phyloP scores from a whole-genome alignment of 352 stramenopile genomes.

The Globisporangium paddicum region DNA sequence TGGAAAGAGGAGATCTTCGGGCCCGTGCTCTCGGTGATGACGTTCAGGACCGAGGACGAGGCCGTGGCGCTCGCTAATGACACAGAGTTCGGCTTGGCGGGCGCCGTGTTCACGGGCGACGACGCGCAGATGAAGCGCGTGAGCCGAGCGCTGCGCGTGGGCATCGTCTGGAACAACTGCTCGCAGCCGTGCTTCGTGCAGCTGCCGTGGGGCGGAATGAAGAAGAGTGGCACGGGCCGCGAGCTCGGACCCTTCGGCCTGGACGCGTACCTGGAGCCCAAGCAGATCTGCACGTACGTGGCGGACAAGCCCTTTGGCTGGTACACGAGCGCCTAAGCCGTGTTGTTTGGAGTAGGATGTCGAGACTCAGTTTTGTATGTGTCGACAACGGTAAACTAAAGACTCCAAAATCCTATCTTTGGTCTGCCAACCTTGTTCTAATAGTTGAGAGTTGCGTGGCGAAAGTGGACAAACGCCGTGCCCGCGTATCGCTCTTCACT shows the following conservation, averaged over 20 bases:
- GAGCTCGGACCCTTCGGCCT: constrained; percentile 62
- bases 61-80: constrained; percentile 71
- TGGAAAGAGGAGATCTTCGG: constrained; percentile 90
- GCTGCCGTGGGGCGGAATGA: constrained; percentile 78
- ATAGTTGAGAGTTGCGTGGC: constrained; percentile 13
- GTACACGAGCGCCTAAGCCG: constrained; percentile 35
- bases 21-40: constrained; percentile 79
- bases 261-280: constrained; percentile 60
- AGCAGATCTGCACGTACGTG: constrained; percentile 67
- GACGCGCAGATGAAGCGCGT: constrained; percentile 46
- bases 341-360: too few relatives aligned
- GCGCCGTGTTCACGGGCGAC: constrained; percentile 64
- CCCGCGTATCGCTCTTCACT: not conserved
- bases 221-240: constrained; percentile 78
- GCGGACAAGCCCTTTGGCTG: constrained; percentile 66
- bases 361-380: too few relatives aligned
- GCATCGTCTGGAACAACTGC: constrained; percentile 70
- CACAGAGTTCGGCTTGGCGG: constrained; percentile 72
- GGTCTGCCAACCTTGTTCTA: too few relatives aligned
- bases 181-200: constrained; percentile 59
- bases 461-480: constrained; percentile 15
- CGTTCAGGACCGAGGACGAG: constrained; percentile 84
- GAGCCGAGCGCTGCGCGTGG: constrained; percentile 42
- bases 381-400: not conserved
- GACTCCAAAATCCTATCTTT: not conserved